Base-by-base conservation (phyloP, 345 rosid species). In the Aquilaria sinensis region DNA sequence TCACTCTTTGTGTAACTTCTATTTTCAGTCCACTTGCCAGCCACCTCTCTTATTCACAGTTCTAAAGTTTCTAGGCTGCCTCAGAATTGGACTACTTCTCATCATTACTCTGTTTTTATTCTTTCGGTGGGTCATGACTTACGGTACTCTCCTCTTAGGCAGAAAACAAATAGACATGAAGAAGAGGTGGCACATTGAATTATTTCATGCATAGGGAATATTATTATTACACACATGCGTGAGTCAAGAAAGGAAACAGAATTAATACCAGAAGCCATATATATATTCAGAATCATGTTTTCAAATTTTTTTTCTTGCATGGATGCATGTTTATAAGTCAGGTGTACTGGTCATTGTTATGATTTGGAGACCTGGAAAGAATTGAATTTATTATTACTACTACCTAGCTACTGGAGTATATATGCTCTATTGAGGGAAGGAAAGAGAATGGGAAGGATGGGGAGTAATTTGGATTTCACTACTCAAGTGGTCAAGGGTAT, bases 401-500 rank as follows among this genome's bases (percentile, higher is more conserved):
- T 10, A 48, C 51, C 51, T 48, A 8, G 31, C 58, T 32, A 31
- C 34, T 56, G 34, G 45, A 56, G 13, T 50, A n/a, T n/a, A 9
- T 48, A 30, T 58, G 29, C 4, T 12, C 30, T 12, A 58, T 45
- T 37, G 30, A 54, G 23, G 23, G 0, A 23, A 52, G 31, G 16
- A 31, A 58, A 46, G 2, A 3, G 23, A 41, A 15, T 41, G 23
- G 66, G 56, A 57, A 60, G 59, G 31, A 70, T 66, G 57, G 74
- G 65, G 31, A 43, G 47, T 71, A 33, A 23, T 8, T 32, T 33
- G 61, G 70, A 13, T 32, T 57, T 57, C 65, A 56, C 62, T 61
- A 56, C 62, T 61, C 31, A 61, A 72, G 70, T 60, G 46, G 68
- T 37, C 43, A 37, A 37, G 43, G 43, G 77, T 74, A 60, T 84